A percentile compares a stretch with the other conserved stretches of the same genome.
phyloP scores from a whole-genome alignment of 2,329 filamentous ascomycete genomes.

The Fusarium euwallaceae region DNA sequence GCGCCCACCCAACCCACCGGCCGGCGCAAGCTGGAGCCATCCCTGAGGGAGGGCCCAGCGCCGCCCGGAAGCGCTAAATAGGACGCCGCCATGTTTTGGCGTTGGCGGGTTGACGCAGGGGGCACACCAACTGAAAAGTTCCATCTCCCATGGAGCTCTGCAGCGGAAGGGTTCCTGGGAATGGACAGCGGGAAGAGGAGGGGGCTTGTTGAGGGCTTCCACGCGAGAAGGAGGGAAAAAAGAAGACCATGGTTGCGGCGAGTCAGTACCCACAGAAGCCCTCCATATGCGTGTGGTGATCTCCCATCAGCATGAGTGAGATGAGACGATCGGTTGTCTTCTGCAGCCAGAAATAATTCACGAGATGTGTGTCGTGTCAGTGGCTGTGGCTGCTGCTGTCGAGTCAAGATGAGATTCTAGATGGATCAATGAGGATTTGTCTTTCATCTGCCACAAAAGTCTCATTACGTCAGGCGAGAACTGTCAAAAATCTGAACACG shows the following conservation, averaged over 20 bases:
- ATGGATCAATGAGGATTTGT: background rate
- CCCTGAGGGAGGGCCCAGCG: background rate
- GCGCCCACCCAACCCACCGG: slow-evolving; percentile 16
- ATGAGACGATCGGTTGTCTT: background rate
- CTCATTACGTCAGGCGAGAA: slow-evolving; percentile 4
- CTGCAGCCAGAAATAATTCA: slow-evolving; percentile 12
- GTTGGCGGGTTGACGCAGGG: slow-evolving; percentile 48
- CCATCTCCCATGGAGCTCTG: slow-evolving; percentile 3
- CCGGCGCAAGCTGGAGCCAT: background rate
- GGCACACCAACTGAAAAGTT: slow-evolving; percentile 18
- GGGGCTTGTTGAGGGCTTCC: slow-evolving; percentile 21
- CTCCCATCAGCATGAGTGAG: background rate
- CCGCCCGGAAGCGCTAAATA: slow-evolving; percentile 30
- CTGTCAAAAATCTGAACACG: slow-evolving; percentile 5
- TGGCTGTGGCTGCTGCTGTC: slow-evolving; percentile 5
- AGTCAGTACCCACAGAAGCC: slow-evolving; percentile 34
- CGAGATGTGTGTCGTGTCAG: background rate
- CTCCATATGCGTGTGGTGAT: background rate
- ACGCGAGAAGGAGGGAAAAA: slow-evolving; percentile 14
- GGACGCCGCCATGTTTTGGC: slow-evolving; percentile 27
- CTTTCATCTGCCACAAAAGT: background rate
- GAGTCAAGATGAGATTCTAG: background rate
- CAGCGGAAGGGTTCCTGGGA: slow-evolving; percentile 10
- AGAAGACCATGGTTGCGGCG: slow-evolving; percentile 39
- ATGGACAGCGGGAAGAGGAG: background rate